These are phyloP conservation scores for Pestalotiopsis sp. DNA, from an alignment of 2,329 filamentous ascomycete genomes.

Conservation along the genomic window DNA sequence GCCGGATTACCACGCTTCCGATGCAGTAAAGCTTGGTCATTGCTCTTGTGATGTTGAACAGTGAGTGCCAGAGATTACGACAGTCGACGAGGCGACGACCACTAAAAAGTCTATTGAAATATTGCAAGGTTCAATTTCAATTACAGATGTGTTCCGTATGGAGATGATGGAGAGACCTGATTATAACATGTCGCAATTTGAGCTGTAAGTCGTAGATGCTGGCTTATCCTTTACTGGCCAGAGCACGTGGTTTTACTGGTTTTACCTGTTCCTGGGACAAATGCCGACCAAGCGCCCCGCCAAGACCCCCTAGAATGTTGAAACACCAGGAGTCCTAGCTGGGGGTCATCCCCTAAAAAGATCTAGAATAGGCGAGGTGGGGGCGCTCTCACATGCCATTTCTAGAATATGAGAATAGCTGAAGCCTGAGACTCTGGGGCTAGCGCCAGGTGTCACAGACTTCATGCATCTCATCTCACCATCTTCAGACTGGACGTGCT, in stretches of 20 bases:
- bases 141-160: no score
- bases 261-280: no score
- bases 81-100: no score
- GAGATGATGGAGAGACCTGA: neutral
- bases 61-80: no score
- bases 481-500: neutral
- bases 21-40: no score
- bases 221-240: neutral
- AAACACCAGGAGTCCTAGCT: neutral
- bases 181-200: neutral
- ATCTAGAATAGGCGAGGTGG: no score
- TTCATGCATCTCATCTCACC: neutral
- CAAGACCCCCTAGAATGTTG: neutral
- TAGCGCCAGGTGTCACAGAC: neutral
- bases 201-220: no score
- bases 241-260: neutral
- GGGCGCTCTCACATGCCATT: conserved; percentile 1
- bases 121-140: no score
- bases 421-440: neutral
- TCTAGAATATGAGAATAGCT: neutral
- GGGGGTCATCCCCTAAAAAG: neutral
- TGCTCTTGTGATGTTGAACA: no score
- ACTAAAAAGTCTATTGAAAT: no score
- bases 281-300: neutral
- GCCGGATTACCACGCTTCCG: no score